Evolutionary conservation across 169 alveolate species (phyloP).

Genomic region (Eimeria tenella): DNA sequence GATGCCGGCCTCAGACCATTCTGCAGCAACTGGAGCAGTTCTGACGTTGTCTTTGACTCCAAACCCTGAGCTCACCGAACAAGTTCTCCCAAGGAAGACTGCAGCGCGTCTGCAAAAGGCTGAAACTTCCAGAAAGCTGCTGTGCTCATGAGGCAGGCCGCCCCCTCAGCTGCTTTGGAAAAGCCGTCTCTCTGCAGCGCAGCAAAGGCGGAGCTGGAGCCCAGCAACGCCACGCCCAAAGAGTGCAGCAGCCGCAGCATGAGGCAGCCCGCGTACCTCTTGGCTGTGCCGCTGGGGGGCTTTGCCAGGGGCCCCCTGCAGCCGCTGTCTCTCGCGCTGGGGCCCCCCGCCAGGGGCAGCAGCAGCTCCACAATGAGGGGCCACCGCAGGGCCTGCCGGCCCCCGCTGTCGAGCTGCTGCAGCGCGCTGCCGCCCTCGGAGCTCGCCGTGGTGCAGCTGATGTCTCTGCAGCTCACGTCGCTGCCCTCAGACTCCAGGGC

Average conservation of each 20-base stretch:
- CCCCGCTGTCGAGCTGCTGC: background rate
- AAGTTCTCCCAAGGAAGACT: conserved; percentile 66
- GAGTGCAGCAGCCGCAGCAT: conserved; percentile 82
- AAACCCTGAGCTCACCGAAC: conserved; percentile 30
- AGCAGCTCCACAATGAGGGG: conserved; percentile 83
- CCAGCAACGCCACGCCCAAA: conserved; percentile 78
- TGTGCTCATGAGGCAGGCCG: background rate
- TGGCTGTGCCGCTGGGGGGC: conserved; percentile 79
- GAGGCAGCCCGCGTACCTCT: conserved; percentile 84
- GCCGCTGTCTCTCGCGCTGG: conserved; percentile 63
- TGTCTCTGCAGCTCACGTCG: conserved; percentile 21
- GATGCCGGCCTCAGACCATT: too few species aligned
- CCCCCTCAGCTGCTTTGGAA: conserved; percentile 7
- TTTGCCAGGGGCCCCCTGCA: conserved; percentile 39
- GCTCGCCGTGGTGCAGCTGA: conserved; percentile 56
- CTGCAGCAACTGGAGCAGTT: background rate
- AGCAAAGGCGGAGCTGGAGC: conserved; percentile 48
- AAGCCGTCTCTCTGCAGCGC: conserved; percentile 2
- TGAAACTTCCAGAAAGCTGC: conserved; percentile 49
- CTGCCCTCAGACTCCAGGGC: conserved; percentile 16
- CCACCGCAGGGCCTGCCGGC: conserved; percentile 69
- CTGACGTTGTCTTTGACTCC: background rate
- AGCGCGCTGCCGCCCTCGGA: conserved; percentile 39
- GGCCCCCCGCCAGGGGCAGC: conserved; percentile 79
- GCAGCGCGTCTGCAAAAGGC: conserved; percentile 64